Evolutionary conservation across 1,284 basidiomycete species (phyloP), one percentile per base, ranked within the genome.

Genomic region (Apiotrichum brassicae): DNA sequence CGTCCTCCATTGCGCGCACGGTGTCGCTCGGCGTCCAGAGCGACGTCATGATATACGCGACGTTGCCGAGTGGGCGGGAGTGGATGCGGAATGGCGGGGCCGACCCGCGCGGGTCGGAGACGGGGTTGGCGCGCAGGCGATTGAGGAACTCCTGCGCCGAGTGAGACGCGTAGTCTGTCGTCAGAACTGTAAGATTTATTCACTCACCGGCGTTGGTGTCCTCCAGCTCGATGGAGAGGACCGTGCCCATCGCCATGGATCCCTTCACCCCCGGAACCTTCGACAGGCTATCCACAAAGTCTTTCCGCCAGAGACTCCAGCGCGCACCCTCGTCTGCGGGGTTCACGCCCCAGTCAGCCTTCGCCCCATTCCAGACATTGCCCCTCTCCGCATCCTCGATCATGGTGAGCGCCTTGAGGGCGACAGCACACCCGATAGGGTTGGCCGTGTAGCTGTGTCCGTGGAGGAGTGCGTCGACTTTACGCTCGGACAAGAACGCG

Each of bases 361-460:
- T 71, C 19, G 85, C 82, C 1, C 64, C 70, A 7, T 66, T 62
- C 86, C 87, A 93, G 3, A 68, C 74, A 50, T 78, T 78, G 26
- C 57, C 46, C 25, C 66, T 65, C 19, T 84, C 65, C 50, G 75
- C 76, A 18, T 79, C 80, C 26, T 70, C 65, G 23, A 94, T 74
- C 51, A 86, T 75, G 18, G 79, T 73, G 38, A 97, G 76, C 11
- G 91, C 82, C 69, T 84, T 82, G 58, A 85, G 83, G 1, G 94
- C 93, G 3, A 97, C 88, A 46, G 87, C 83, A 69, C 94, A 97
- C 0, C 92, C 94, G 33, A 94, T 78, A 0, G 91, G 82, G 64
- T 94, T 87, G 4, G 91, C 91, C 1, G 88, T 92, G 71, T 98
- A 98, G 51, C 86, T 90, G 70, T 98, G 94, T 0, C 94, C 94